Evolutionary conservation across 1,284 basidiomycete species (phyloP).

Genomic region (Ustilago loliicola): DNA sequence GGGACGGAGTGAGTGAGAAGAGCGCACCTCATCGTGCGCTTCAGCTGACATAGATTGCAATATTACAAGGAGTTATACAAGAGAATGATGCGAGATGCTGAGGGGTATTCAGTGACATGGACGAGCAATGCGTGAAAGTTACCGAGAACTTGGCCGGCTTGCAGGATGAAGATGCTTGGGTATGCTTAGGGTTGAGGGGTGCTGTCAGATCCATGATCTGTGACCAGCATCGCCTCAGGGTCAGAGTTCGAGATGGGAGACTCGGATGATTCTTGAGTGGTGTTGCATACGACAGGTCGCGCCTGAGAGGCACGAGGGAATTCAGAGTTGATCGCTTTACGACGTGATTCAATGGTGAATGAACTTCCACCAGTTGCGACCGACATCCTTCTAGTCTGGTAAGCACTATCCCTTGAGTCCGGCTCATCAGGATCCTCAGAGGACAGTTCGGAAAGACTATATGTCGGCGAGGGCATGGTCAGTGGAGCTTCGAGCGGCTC

Average conservation of each 20-base stretch:
- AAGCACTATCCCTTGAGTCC: background rate
- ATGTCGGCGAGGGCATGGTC: background rate
- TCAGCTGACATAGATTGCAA: background rate
- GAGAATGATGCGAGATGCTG: background rate
- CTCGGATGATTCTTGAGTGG: background rate
- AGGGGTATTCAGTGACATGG: background rate
- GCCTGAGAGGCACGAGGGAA: background rate
- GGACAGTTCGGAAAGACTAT: conserved; percentile 15
- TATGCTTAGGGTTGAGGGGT: conserved; percentile 10
- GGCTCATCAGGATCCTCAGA: conserved; percentile 13
- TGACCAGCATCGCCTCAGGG: conserved; percentile 16
- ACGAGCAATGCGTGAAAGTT: background rate
- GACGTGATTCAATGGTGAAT: background rate
- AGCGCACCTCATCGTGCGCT: background rate
- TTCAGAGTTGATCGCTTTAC: background rate
- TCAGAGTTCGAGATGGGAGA: conserved; percentile 25
- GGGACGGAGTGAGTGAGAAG: background rate
- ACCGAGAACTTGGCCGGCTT: background rate
- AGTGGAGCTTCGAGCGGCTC: conserved; percentile 15
- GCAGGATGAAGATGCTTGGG: background rate
- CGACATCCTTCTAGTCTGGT: conserved; percentile 16
- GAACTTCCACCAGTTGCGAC: conserved; percentile 21
- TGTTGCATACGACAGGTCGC: background rate
- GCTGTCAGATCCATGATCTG: conserved; percentile 18
- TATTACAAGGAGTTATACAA: background rate